Evolutionary conservation across 169 alveolate genomes (phyloP).

Genomic region (Eimeria acervulina): DNA sequence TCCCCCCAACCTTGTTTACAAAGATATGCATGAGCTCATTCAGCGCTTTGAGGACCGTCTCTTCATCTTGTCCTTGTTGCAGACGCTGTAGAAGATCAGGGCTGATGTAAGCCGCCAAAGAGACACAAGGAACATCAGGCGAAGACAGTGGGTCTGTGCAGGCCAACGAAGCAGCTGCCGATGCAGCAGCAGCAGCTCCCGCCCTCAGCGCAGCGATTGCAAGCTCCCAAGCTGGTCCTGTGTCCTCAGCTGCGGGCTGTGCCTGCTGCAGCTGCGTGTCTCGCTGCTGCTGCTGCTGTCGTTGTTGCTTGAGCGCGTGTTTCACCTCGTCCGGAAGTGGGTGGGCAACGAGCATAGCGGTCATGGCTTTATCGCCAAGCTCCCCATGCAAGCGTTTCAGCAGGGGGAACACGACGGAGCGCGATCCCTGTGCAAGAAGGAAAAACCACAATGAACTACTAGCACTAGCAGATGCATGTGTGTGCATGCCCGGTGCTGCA

Average conservation of each 20-base stretch:
- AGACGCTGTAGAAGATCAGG: slow-evolving; percentile 70
- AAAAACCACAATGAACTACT: neutral
- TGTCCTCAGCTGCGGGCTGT: neutral
- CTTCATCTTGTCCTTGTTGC: slow-evolving; percentile 65
- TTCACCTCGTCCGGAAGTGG: slow-evolving; percentile 74
- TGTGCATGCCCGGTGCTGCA: neutral
- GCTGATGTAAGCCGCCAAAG: slow-evolving; percentile 44
- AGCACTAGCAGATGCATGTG: neutral
- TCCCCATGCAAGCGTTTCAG: slow-evolving; percentile 68
- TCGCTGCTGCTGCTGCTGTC: slow-evolving; percentile 20
- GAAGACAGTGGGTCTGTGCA: neutral
- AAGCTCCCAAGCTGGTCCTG: slow-evolving; percentile 30
- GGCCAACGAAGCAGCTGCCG: slow-evolving; percentile 64
- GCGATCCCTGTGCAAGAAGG: slow-evolving; percentile 38
- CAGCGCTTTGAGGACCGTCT: slow-evolving; percentile 39
- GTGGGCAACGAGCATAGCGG: slow-evolving; percentile 79
- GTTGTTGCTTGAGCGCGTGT: slow-evolving; percentile 63
- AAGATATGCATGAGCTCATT: slow-evolving; percentile 57
- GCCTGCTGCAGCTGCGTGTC: neutral
- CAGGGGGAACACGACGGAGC: slow-evolving; percentile 68
- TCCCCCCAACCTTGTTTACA: slow-evolving; percentile 51
- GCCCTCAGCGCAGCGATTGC: slow-evolving; percentile 56
- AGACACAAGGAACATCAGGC: neutral
- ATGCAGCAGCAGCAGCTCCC: slow-evolving; percentile 61
- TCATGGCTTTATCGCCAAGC: slow-evolving; percentile 55